Base-by-base conservation (phyloP, 228 moss, liverwort and hornwort species). In the Sphagnum magellanicum region DNA sequence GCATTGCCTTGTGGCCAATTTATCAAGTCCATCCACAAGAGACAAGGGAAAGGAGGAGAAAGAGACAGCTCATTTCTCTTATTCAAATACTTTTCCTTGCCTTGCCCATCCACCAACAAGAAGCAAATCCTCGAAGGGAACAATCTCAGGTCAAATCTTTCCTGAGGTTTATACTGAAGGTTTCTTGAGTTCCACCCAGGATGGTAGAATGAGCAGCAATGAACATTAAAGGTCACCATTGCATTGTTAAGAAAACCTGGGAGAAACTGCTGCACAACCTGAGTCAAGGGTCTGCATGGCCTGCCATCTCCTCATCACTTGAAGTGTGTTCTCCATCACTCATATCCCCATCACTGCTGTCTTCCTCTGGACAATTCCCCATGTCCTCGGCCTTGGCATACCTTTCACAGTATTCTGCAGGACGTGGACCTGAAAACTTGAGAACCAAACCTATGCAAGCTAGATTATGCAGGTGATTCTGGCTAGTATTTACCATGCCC, bases 231-330 rank as follows among this genome's bases (percentile, higher is more conserved):
- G 76, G 76, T 79, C 73, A 79, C 76, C 77, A 32, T 32, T 69
- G 63, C 72, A 67, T 72, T 78, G 52, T 49, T 50, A 61, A 67
- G 77, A 60, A 78, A 59, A 76, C 58, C 70, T 69, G 68, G 69
- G 61, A 64, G 65, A 74, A 75, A 66, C 57, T 72, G 69, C 65
- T 69, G 72, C 79, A 70, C 68, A 67, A 64, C 58, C 63, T 70
- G 55, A 55, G 55, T 91, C 87, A 93, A 55, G 88, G 94, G 68
- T 94, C 91, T 14, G 91, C 93, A 76, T 90, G 91, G 68, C 94
- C 92, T 17, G 94, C 94, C 92, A 98, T 90, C 74, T 94, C 98
- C 78, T 98, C 98, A 68, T 98, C 98, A 79, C 98, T 98, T 64
- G 97, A 89, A 87, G 91, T 91, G 71, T 80, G 87, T 63, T 93